Evolutionary conservation across 139 green algal genomes (phyloP).

Genomic region (Chlamydomonas schloesseri): DNA sequence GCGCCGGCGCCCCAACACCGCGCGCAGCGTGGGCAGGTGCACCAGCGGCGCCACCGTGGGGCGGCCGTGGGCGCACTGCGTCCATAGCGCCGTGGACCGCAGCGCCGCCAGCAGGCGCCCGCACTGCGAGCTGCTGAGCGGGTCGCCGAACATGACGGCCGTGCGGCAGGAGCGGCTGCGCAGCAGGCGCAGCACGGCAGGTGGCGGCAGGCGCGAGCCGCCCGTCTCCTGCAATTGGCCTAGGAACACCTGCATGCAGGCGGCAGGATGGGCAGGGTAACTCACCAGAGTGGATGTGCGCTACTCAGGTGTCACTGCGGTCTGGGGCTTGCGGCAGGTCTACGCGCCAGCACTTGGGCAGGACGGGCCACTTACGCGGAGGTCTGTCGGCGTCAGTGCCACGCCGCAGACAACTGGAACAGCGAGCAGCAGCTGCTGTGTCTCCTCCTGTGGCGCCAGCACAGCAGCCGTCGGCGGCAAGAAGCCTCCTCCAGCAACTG

Average conservation of each 20-base stretch:
- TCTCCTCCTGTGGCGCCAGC: too few relatives aligned
- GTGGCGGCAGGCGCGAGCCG: constrained; percentile 45
- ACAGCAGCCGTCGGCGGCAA: too few relatives aligned
- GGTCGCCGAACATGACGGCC: constrained; percentile 90
- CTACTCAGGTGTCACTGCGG: too few relatives aligned
- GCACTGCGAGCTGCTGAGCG: constrained; percentile 62
- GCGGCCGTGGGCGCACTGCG: constrained; percentile 86
- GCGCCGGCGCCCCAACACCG: not conserved
- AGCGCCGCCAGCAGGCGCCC: constrained; percentile 67
- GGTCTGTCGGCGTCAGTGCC: too few relatives aligned
- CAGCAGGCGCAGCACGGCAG: constrained; percentile 67
- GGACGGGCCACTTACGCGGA: too few relatives aligned
- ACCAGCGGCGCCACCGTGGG: constrained; percentile 68
- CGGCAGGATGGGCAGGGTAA: not conserved
- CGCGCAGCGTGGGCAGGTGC: constrained; percentile 22
- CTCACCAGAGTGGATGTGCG: too few relatives aligned
- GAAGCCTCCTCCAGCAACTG: too few relatives aligned
- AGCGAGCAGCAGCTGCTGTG: too few relatives aligned
- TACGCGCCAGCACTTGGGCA: too few relatives aligned
- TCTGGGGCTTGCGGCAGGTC: too few relatives aligned
- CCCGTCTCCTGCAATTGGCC: constrained; percentile 68
- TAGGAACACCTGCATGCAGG: constrained; percentile 69
- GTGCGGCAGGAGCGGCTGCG: constrained; percentile 81
- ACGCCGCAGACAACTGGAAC: too few relatives aligned
- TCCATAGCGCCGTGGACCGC: constrained; percentile 65